A percentile compares a stretch with the other conserved stretches of the same genome.
phyloP scores from a whole-genome alignment of 768 basidiomycete species.

The Collybia sordida region DNA sequence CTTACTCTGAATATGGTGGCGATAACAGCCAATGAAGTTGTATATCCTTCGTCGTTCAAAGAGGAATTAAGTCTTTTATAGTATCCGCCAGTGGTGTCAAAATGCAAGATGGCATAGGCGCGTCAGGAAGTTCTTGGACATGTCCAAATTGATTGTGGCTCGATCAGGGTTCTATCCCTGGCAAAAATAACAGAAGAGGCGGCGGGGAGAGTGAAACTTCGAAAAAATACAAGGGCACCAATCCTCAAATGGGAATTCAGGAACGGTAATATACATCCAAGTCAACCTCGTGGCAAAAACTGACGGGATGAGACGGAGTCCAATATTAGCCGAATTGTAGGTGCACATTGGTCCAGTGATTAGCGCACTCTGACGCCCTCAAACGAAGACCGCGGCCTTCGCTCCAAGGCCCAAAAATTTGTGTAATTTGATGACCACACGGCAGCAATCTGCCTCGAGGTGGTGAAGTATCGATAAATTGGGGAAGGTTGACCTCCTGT shows the following conservation, averaged over 20 bases:
- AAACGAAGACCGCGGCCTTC: neutral
- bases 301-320: neutral
- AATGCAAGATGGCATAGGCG: neutral
- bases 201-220: neutral
- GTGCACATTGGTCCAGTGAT: conserved; percentile 12
- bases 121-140: neutral
- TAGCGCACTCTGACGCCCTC: neutral
- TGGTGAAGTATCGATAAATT: neutral
- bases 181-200: conserved; percentile 1
- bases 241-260: neutral
- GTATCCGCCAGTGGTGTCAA: neutral
- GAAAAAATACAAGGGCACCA: conserved; percentile 7
- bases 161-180: conserved; percentile 9
- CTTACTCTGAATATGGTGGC: no score
- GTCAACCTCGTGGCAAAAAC: conserved; percentile 10
- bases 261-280: neutral
- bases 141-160: conserved; percentile 1
- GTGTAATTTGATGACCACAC: neutral
- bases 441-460: neutral
- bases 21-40: no score
- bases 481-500: neutral
- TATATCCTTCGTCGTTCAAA: no score
- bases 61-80: no score
- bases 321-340: conserved; percentile 3
- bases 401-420: neutral